Evolutionary conservation across 179 eudicot genomes (phyloP).

Genomic region (Silene coronaria): DNA sequence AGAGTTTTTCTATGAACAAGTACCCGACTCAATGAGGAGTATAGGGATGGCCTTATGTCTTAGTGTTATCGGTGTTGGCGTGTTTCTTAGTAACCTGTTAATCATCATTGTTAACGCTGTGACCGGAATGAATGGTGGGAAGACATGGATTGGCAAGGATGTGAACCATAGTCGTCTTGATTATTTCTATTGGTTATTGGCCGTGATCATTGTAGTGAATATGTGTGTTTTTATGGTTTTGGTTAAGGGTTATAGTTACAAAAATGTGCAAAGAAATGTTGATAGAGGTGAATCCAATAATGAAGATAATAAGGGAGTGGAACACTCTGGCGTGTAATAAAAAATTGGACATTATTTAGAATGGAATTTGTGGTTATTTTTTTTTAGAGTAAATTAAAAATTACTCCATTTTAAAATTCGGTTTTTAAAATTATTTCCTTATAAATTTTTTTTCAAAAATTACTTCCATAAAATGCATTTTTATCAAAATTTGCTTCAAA

Average conservation of each 20-base stretch:
- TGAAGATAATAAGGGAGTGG: too few species aligned
- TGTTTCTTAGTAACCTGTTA: conserved; percentile 46
- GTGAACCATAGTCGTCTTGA: conserved; percentile 46
- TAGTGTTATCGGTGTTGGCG: conserved; percentile 60
- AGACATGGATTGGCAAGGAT: conserved; percentile 53
- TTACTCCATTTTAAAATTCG: too few species aligned
- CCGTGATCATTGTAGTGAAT: conserved; percentile 34
- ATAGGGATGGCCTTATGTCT: conserved; percentile 50
- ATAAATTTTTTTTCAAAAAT: too few species aligned
- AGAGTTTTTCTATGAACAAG: conserved; percentile 65
- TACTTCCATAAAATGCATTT: too few species aligned
- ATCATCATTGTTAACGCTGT: conserved; percentile 36
- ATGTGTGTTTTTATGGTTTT: conserved; percentile 34
- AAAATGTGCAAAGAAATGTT: conserved; percentile 16
- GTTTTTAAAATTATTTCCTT: too few species aligned
- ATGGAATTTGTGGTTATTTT: too few species aligned
- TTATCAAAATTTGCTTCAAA: too few species aligned
- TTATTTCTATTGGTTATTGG: conserved; percentile 51
- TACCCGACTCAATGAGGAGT: conserved; percentile 58
- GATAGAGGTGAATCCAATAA: too few species aligned
- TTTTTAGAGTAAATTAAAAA: too few species aligned
- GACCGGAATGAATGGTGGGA: conserved; percentile 32
- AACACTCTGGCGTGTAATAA: too few species aligned
- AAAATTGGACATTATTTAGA: too few species aligned
- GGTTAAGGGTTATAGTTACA: conserved; percentile 38